Evolutionary conservation across 2,329 filamentous ascomycete genomes (phyloP).

Genomic region (Trichoderma arundinaceum): DNA sequence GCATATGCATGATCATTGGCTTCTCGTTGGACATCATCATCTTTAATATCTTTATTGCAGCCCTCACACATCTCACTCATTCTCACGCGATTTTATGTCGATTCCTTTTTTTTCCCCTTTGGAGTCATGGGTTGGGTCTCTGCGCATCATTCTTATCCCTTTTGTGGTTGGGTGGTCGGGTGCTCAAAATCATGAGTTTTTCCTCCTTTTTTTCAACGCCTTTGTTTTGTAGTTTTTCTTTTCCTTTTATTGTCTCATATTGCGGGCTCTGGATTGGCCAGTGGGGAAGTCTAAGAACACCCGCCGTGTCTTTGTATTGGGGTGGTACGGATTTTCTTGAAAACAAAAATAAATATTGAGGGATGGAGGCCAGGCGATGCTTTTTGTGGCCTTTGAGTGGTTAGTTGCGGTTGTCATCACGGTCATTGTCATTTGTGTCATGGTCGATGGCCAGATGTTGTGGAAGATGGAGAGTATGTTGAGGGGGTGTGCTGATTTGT

Average conservation of each 20-base stretch:
- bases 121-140: constrained; percentile 28
- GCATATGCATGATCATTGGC: constrained; percentile 34
- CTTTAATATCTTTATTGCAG: constrained; percentile 41
- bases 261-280: constrained; percentile 18
- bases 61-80: constrained; percentile 26
- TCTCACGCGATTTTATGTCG: constrained; percentile 8
- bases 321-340: neutral
- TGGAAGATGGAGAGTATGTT: constrained; percentile 12
- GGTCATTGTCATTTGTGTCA: neutral
- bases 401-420: neutral
- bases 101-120: constrained; percentile 6
- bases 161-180: constrained; percentile 22
- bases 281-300: neutral
- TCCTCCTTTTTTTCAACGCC: neutral
- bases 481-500: constrained; percentile 4
- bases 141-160: constrained; percentile 24
- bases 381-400: neutral
- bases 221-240: neutral
- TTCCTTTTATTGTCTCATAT: constrained; percentile 11
- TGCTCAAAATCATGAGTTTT: constrained; percentile 32
- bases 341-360: constrained; percentile 20
- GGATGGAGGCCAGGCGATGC: neutral
- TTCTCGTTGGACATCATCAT: constrained; percentile 39
- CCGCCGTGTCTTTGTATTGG: neutral
- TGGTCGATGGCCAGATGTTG: neutral